Percentiles rank a stretch among this genome's conserved stretches.
Conservation (phyloP, 768 basidiomycete genomes). For the Termitomyces sp. region DNA sequence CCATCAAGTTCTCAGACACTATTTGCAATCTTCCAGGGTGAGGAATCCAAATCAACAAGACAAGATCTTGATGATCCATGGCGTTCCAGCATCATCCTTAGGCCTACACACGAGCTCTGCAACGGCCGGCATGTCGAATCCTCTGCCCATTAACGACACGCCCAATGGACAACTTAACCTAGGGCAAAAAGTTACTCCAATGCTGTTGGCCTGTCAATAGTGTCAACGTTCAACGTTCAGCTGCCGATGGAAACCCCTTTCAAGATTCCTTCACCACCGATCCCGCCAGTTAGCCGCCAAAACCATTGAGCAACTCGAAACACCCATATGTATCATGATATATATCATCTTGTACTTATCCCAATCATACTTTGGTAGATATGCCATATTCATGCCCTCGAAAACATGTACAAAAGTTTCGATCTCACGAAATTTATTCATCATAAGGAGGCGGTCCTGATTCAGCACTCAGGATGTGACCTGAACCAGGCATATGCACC, state of each 20-base stretch:
- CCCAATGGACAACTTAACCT: constrained; percentile 45
- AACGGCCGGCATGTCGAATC: constrained; percentile 46
- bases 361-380: background rate
- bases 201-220: too few species aligned
- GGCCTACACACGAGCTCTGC: constrained; percentile 42
- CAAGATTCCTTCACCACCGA: background rate
- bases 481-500: constrained; percentile 31
- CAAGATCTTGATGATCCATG: constrained; percentile 52
- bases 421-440: background rate
- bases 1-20: constrained; percentile 28
- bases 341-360: background rate
- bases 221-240: too few species aligned
- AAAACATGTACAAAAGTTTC: background rate
- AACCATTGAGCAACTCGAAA: background rate
- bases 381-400: background rate
- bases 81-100: constrained; percentile 51
- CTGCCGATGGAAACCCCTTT: constrained; percentile 22
- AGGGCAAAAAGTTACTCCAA: too few species aligned
- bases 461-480: constrained; percentile 26
- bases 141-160: constrained; percentile 27
- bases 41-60: constrained; percentile 49
- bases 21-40: constrained; percentile 60
- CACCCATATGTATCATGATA: background rate
- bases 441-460: constrained; percentile 17
- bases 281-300: background rate